Evolutionary conservation across 2,329 filamentous ascomycete genomes (phyloP), one percentile per base, ranked within the genome.

Genomic region (Dothideomycetes sp.): DNA sequence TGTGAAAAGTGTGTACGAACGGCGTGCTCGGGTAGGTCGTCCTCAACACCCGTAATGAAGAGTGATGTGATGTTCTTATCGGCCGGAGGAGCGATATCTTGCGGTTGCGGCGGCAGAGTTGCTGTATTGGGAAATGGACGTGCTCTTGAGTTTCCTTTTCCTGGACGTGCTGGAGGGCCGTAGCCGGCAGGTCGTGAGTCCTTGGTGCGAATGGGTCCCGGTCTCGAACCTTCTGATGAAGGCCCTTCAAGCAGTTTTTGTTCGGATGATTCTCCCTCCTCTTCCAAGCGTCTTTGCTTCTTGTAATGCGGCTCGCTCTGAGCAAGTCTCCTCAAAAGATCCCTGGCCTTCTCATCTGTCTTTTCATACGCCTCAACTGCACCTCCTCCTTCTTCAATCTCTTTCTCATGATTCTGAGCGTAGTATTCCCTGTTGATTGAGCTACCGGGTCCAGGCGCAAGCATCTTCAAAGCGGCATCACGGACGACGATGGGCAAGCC

Each of bases 381-480:
- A 5, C 82, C 84, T 48, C 84, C 73, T 2, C 91, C 91, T 52
- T 96, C 88, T 56, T 96, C 88, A 35, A 98, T 87, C 46, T 93
- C 86, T 55, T 81, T 84, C 66, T 96, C 89, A 62, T 96, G 88
- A 58, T 96, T 91, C 60, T 98, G 91, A 11, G 91, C 91, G 62
- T 94, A 98, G 64, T 91, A 98, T 64, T 98, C 88, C 52, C 91
- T 72, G 66, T 98, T 98, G 62, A 98, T 85, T 41, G 84, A 82
- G 59, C 85, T 94, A 48, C 86, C 77, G 1, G 91, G 91, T 0
- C 91, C 91, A 0, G 91, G 88, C 1, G 89, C 88, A 29, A 96
- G 84, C 83, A 98, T 94, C 69, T 96, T 96, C 48, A 98, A 71
- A 4, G 93, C 91, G 3, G 91, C 91, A 69, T 98, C 91, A 57